Conservation (phyloP, 192 early-diverging fungal species). For the Umbelopsis isabellina region DNA sequence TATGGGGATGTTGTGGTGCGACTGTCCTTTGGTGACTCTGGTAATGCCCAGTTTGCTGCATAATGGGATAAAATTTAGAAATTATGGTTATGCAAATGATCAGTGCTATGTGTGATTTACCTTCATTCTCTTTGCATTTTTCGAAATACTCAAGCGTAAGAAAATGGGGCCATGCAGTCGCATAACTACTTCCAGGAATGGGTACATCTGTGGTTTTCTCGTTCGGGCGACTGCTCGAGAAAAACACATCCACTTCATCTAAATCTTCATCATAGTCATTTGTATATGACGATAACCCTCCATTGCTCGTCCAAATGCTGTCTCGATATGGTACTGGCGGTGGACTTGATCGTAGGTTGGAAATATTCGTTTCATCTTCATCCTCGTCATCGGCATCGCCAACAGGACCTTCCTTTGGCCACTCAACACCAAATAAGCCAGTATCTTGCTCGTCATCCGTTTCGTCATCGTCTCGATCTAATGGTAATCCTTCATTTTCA, state of each 20-base stretch:
- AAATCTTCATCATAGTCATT: background rate
- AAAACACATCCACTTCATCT: conserved; percentile 35
- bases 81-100: background rate
- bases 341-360: background rate
- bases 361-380: background rate
- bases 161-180: conserved; percentile 31
- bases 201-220: conserved; percentile 9
- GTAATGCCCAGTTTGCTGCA: conserved; percentile 3
- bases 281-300: background rate
- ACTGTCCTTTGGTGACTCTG: conserved; percentile 3
- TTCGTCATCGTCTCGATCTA: background rate
- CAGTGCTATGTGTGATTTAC: background rate
- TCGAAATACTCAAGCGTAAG: conserved; percentile 37
- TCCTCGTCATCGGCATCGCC: background rate
- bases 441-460: conserved; percentile 22
- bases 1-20: conserved; percentile 55
- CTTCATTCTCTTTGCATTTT: conserved; percentile 16
- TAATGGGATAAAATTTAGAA: background rate
- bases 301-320: conserved; percentile 17
- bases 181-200: conserved; percentile 4
- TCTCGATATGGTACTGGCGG: background rate
- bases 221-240: conserved; percentile 13
- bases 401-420: background rate
- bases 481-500: conserved; percentile 18
- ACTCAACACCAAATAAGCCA: conserved; percentile 6